Evolutionary conservation across 1,284 basidiomycete species (phyloP).

Genomic region (Coniferiporia weirii): DNA sequence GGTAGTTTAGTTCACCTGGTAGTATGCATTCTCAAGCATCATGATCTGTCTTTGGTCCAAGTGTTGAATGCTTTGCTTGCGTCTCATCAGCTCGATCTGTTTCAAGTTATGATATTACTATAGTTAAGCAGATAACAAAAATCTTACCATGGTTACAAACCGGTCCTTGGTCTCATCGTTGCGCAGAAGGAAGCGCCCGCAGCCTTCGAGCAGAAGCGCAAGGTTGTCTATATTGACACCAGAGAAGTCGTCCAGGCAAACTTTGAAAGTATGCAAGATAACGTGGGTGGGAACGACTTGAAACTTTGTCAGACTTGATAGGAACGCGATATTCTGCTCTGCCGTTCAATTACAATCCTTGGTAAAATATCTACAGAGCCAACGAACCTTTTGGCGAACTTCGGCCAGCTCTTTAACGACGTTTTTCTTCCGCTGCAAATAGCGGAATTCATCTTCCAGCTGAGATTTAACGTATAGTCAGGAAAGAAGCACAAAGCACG

Average conservation of each 20-base stretch:
- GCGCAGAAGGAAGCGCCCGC: conserved; percentile 88
- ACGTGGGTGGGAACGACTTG: conserved; percentile 87
- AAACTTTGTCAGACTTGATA: conserved; percentile 95
- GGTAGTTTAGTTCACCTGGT: conserved; percentile 57
- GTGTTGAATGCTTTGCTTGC: conserved; percentile 90
- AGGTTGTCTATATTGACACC: conserved; percentile 92
- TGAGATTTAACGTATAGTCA: conserved; percentile 29
- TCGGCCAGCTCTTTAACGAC: conserved; percentile 86
- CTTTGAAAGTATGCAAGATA: conserved; percentile 94
- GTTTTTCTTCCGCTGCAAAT: conserved; percentile 92
- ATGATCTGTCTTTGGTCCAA: conserved; percentile 88
- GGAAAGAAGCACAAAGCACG: neutral
- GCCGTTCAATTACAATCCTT: neutral
- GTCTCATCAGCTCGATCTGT: conserved; percentile 88
- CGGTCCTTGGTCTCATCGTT: conserved; percentile 84
- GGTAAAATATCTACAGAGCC: too few species aligned
- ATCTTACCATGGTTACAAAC: conserved; percentile 72
- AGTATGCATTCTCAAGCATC: conserved; percentile 96
- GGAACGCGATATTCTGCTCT: conserved; percentile 77
- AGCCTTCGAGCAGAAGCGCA: conserved; percentile 87
- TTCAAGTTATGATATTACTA: conserved; percentile 6
- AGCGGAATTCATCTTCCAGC: conserved; percentile 96
- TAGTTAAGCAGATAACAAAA: conserved; percentile 22
- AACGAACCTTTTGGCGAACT: conserved; percentile 70
- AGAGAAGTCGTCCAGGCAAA: conserved; percentile 93